Percentiles rank a stretch among this genome's conserved stretches.
Conservation (phyloP, 1,139 yeast genomes). For the Sugiyamaella xylanicola region DNA sequence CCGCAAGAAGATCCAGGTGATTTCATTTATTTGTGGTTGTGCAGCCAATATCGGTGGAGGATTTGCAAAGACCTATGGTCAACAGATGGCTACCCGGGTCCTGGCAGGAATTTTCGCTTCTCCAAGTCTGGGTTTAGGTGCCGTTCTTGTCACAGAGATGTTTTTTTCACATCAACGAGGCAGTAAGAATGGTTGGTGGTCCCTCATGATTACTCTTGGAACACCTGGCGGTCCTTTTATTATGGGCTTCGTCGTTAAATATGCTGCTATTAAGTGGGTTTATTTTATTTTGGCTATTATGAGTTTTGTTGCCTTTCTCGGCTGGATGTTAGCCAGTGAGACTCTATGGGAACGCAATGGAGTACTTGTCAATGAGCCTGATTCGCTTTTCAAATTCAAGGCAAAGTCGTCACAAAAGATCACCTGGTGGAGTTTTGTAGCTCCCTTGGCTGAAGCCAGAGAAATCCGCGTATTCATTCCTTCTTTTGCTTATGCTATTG, state of each 20-base stretch:
- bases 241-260: slow-evolving; percentile 30
- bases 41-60: slow-evolving; percentile 29
- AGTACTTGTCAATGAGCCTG: background rate
- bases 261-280: slow-evolving; percentile 27
- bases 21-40: slow-evolving; percentile 22
- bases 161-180: slow-evolving; percentile 30
- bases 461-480: slow-evolving; percentile 26
- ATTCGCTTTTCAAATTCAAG: background rate
- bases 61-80: slow-evolving; percentile 28
- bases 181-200: slow-evolving; percentile 30
- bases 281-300: slow-evolving; percentile 25
- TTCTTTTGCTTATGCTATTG: slow-evolving; percentile 35
- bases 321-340: slow-evolving; percentile 25
- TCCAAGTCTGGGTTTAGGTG: slow-evolving; percentile 28
- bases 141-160: slow-evolving; percentile 28
- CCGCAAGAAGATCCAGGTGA: slow-evolving; percentile 25
- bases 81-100: slow-evolving; percentile 28
- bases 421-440: slow-evolving; percentile 4
- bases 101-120: slow-evolving; percentile 26
- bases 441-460: slow-evolving; percentile 14
- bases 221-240: slow-evolving; percentile 30
- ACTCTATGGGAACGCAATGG: slow-evolving; percentile 26
- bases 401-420: background rate
- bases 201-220: slow-evolving; percentile 28
- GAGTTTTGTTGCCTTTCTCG: slow-evolving; percentile 23